Evolutionary conservation across 139 green algal genomes (phyloP).

Genomic region (Tetratostichococcus sp.): DNA sequence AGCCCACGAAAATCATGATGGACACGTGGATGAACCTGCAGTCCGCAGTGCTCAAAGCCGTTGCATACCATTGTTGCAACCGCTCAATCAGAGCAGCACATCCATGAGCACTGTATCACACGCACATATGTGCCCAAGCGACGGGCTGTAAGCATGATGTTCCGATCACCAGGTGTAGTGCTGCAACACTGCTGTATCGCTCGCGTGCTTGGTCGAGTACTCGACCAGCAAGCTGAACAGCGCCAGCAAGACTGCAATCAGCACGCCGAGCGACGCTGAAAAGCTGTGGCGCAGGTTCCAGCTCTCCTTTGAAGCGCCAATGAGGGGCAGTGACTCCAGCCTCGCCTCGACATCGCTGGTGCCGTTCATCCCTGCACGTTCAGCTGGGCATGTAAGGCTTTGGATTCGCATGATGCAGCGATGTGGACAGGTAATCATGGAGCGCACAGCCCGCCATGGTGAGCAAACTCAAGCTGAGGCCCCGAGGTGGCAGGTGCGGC

Average conservation of each 20-base stretch:
- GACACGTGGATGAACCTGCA: conserved; percentile 9
- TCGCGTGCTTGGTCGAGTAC: conserved; percentile 1
- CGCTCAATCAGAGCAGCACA: too few species aligned
- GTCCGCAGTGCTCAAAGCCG: too few species aligned
- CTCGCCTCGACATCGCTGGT: not conserved
- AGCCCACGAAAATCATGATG: conserved; percentile 54
- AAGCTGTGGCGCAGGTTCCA: not conserved
- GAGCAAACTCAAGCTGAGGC: too few species aligned
- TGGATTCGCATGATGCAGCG: too few species aligned
- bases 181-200: conserved; percentile 21
- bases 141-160: too few species aligned
- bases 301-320: not conserved
- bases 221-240: conserved; percentile 12
- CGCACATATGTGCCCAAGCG: too few species aligned
- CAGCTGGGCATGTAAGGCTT: not conserved
- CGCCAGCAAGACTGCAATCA: conserved; percentile 6
- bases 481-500: too few species aligned
- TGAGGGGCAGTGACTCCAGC: not conserved
- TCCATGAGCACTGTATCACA: too few species aligned
- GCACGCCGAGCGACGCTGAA: not conserved
- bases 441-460: too few species aligned
- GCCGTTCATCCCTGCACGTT: not conserved
- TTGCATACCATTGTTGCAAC: too few species aligned
- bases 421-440: too few species aligned
- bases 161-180: conserved; percentile 31